Base-by-base conservation (phyloP, 441 rosid species). In the Syzygium malaccense region DNA sequence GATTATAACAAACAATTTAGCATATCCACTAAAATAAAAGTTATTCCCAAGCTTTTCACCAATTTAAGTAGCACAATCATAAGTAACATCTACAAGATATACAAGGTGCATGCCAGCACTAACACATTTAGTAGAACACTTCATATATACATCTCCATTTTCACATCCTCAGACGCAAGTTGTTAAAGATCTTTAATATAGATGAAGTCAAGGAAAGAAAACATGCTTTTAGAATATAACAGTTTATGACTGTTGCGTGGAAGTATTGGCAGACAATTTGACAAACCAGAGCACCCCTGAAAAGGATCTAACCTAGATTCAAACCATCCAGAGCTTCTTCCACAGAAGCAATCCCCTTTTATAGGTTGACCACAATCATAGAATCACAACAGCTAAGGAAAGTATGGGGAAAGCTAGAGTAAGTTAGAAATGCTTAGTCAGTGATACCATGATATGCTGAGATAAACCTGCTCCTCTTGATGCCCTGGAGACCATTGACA, bases 371-470 rank as follows among this genome's bases (percentile, higher is more conserved):
- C 78, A 41, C 18, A 33, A 23, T 68, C 49, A 33, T 68, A 68
- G 28, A 41, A 68, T 33, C 79, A 71, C 17, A 20, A 37, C 28
- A 41, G 53, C 83, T 75, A 75, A 6, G 51, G 51, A 41, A 41
- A 75, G 53, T 41, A 41, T 23, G 83, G 28, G 53, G 51, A 75
- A 23, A 41, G 18, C 83, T 13, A 26, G 53, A 75, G 83, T 12
- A 75, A 75, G 53, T 75, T 41, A 51, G 83, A 41, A 30, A 85
- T 53, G 30, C 57, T 45, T 32, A 89, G n/a, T 32, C 62, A 85
- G 28, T 68, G 20, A 66, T 96, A 96, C 99, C 99, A 95, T 92
- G 86, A 97, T 95, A 92, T 95, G 96, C 83, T 95, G 98, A 75
- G 97, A 93, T 90, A 91, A 90, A 87, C 91, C 90, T 18, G 89